Percentiles rank a stretch among this genome's conserved stretches.
phyloP scores from a whole-genome alignment of 2,329 filamentous ascomycete species.

The Alternaria postmessia region DNA sequence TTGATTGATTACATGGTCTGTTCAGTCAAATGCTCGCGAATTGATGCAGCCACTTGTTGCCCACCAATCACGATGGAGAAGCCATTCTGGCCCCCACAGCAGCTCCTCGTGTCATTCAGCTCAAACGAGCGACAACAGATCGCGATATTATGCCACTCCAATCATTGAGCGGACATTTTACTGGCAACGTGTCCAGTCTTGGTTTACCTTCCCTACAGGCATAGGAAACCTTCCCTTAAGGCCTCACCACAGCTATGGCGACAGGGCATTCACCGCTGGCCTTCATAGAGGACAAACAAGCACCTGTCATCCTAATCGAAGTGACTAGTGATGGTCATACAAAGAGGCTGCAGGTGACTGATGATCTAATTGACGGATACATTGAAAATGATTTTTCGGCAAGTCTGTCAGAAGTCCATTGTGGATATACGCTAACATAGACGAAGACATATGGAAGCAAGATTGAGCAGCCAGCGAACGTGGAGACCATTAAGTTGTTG shows the following conservation, averaged over 20 bases:
- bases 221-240: too few species aligned
- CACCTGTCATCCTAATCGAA: neutral
- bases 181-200: too few species aligned
- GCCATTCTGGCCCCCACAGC: neutral
- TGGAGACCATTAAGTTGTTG: slow-evolving; percentile 7
- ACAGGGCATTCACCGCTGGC: neutral
- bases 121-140: neutral
- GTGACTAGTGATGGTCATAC: neutral
- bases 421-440: neutral
- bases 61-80: neutral
- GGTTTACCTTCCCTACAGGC: too few species aligned
- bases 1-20: neutral
- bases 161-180: too few species aligned
- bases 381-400: slow-evolving; percentile 6
- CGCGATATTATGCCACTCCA: too few species aligned
- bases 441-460: neutral
- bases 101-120: neutral
- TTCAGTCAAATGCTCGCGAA: neutral
- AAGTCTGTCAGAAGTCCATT: neutral
- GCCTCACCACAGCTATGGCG: too few species aligned
- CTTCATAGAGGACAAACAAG: neutral
- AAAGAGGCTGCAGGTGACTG: neutral
- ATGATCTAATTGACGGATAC: slow-evolving; percentile 1
- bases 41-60: neutral
- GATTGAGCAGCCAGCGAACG: neutral